Evolutionary conservation across 192 early-diverging fungal species (phyloP), one percentile per base, ranked within the genome.

Genomic region (Kickxella alabastrina): DNA sequence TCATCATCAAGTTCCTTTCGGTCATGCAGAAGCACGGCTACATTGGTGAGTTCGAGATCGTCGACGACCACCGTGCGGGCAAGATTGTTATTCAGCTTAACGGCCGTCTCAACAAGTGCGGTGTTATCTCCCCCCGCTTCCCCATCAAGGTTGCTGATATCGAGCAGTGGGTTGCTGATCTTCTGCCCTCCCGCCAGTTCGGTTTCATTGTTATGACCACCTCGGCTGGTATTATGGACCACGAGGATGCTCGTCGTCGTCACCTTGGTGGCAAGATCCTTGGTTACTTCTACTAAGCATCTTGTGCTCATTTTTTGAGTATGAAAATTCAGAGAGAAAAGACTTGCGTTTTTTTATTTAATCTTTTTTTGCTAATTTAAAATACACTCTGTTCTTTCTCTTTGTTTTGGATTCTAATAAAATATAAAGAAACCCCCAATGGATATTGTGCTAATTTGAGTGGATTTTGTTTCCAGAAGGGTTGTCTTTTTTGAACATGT

Each of bases 11-110:
- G 85, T 98, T 98, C 87, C 81, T 98, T 42, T 89, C 91, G 56
- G 92, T 96, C 60, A 98, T 98, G 93, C 96, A 96, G 83, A 89
- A 91, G 82, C 92, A 96, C 77, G 92, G 92, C 55, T 98, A 98
- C 85, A 95, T 98, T 81, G 93, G 93, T 65, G 96, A 96, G 80
- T 96, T 98, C 59, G 96, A 98, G 79, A 90, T 91, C 77, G 86
- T 98, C 59, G 92, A 98, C 78, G 93, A 98, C 78, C 92, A 94
- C 80, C 92, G 92, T 59, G 86, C 89, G 59, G 92, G 91, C 75
- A 96, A 96, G 89, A 92, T 98, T 59, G 90, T 98, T 38, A 85
- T 98, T 64, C 96, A 98, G 81, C 89, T 98, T 54, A 92, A 88
- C 63, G 93, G 96, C 62, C 93, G 96, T 65, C 78, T 98, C 62